These are phyloP conservation scores for Jimgerdemannia flammicorona DNA, from an alignment of 192 early-diverging fungal genomes.

Conservation along the genomic window DNA sequence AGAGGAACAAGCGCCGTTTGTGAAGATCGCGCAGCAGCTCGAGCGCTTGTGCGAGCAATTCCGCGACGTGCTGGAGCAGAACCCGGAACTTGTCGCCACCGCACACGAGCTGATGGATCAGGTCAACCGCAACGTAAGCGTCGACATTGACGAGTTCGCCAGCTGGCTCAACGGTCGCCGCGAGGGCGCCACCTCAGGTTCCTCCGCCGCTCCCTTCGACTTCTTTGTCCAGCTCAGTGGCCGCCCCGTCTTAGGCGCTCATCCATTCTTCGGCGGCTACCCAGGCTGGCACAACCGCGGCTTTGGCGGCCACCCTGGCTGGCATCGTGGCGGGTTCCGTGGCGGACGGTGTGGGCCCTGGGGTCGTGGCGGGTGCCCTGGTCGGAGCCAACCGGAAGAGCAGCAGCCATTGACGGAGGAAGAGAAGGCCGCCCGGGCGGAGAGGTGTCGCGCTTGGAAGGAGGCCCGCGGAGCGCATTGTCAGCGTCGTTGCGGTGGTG, in stretches of 20 bases:
- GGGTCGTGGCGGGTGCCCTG: background rate
- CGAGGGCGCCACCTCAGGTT: background rate
- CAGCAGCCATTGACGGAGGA: background rate
- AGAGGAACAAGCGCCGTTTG: conserved; percentile 1
- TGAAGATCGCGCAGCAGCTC: conserved; percentile 8
- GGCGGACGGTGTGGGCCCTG: background rate
- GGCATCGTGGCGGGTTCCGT: background rate
- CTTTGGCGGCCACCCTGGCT: too few relatives aligned
- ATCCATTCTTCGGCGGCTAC: background rate
- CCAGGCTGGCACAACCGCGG: too few relatives aligned
- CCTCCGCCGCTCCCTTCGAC: background rate
- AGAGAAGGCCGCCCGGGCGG: background rate
- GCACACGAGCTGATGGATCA: conserved; percentile 20
- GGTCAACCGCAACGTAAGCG: conserved; percentile 5
- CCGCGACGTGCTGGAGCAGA: conserved; percentile 6
- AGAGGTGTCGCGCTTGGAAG: background rate
- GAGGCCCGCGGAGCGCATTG: background rate
- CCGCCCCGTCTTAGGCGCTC: too few relatives aligned
- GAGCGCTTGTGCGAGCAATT: conserved; percentile 18
- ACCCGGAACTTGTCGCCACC: conserved; percentile 16
- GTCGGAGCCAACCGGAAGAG: background rate
- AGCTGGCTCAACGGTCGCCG: conserved; percentile 9
- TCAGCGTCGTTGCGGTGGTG: background rate
- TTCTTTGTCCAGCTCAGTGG: background rate
- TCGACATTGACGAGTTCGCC: conserved; percentile 12